Evolutionary conservation across 441 rosid genomes (phyloP), one percentile per base, ranked within the genome.

Genomic region (Populus hybrid): DNA sequence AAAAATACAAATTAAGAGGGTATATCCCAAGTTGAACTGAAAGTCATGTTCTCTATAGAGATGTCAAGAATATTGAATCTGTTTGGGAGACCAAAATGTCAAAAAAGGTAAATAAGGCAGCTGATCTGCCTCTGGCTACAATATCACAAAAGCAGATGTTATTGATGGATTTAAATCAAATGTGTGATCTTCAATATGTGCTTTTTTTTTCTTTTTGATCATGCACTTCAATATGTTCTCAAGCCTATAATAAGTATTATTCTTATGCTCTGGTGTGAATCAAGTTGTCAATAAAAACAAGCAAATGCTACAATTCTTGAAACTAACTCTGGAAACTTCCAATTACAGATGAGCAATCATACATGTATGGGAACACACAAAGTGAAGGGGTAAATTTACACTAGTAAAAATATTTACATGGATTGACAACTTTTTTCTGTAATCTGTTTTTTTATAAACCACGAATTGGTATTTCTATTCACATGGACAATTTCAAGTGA

Each of bases 1-100:
- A 71, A 11, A 71, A 20, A 69, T 35, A 71, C 40, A 50, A 42
- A 78, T 63, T 57, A 61, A 69, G 30, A 16, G 57, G 32, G 75
- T 67, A 63, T 23, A 50, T 35, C 68, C 77, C 24, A 50, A 67
- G 57, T 30, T 26, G 26, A 40, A 4, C 46, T 10, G 23, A 72
- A 50, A 35, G 18, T 35, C 26, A 67, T 36, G 28, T 38, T 32
- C 23, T 70, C 76, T 12, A n/a, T 73, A 42, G 35, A 8, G 42
- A 66, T 23, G 1, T 35, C 32, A 76, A 24, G 69, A 42, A 67
- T 12, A 20, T 23, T 8, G 63, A 26, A 3, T 14, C 64, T 67
- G 34, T 69, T 8, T 32, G 35, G 40, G 69, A 18, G 57, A 14
- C 28, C n/a, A n/a, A 57, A 40, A 30, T 18, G 34, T 21, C 12